These are phyloP conservation scores for Plasmodium chabaudi DNA, from an alignment of 169 alveolate genomes.

Conservation along the genomic window DNA sequence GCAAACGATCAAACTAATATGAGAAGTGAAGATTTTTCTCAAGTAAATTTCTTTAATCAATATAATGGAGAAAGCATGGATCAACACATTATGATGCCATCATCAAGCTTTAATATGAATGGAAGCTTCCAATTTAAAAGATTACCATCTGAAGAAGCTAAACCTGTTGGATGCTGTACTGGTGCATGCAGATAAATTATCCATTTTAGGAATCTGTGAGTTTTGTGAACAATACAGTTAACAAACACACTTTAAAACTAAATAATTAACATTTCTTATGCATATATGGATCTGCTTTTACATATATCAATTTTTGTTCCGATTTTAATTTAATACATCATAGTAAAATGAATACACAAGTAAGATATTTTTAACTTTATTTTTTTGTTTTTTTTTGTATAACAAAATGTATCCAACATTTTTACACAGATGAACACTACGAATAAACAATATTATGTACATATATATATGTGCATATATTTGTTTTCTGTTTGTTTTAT, in stretches of 20 bases:
- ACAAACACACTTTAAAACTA: not conserved
- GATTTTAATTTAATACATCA: not conserved
- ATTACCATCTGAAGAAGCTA: conserved; percentile 71
- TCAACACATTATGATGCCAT: conserved; percentile 30
- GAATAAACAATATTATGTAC: not conserved
- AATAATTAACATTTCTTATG: not conserved
- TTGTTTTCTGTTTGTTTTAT: not conserved
- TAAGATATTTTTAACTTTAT: not conserved
- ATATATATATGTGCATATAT: not conserved
- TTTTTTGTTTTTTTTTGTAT: too few relatives aligned
- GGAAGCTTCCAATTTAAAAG: conserved; percentile 70
- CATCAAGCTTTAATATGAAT: conserved; percentile 36
- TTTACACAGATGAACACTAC: too few relatives aligned
- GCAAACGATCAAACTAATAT: conserved; percentile 29
- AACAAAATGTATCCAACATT: too few relatives aligned
- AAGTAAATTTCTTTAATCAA: conserved; percentile 38
- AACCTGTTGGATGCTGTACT: conserved; percentile 72
- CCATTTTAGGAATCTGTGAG: not conserved
- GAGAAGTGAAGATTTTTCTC: conserved; percentile 57
- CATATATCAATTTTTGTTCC: not conserved
- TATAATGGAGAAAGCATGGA: conserved; percentile 38
- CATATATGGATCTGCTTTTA: too few relatives aligned
- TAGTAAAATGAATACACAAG: not conserved
- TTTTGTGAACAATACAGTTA: not conserved
- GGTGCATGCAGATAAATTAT: conserved; percentile 32